Evolutionary conservation across 306 rosid genomes (phyloP), one percentile per base, ranked within the genome.

Genomic region (Acmispon strigosus): DNA sequence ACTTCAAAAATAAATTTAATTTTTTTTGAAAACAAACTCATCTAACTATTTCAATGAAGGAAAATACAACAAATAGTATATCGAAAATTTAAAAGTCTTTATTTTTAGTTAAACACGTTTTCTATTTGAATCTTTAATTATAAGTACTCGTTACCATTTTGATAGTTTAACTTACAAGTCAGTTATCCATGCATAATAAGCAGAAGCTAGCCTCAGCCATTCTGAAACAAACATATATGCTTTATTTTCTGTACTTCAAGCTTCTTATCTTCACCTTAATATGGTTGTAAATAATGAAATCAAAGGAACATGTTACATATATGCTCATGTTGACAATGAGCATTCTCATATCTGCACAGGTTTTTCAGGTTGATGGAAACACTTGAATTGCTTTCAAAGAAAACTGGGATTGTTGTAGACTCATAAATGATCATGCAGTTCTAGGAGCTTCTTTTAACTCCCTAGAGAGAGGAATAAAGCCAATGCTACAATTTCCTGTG

Each of bases 301-400:
- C 37, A 51, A 43, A 36, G 11, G 7, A 75, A 36, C 45, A 66
- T 8, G 11, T 59, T 75, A 48, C 36, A 65, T 59, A 59, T 41
- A 15, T n/a, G n/a, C n/a, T n/a, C n/a, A 58, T 22, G 12, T 62
- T 55, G 36, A 78, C 80, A 73, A 62, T 57, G 64, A 72, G 50
- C 72, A 76, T 59, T 32, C n/a, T 0, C n/a, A n/a, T 62, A 69
- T 73, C 18, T 67, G 70, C 53, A 61, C 10, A 27, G 58, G 24
- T 9, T 45, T 16, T 42, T 43, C 43, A 34, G 49, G 62, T 22
- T 62, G 61, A 66, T 18, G 8, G 42, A 59, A 34, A 62, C 63
- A 53, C 24, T 24, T 59, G 22, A 37, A 61, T 62, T 72, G 5
- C 63, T 47, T 16, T 45, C 10, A 13, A 59, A 68, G 56, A 3